Base-by-base conservation (phyloP, 805 yeast species). In the Zygoascus bituminiphila region DNA sequence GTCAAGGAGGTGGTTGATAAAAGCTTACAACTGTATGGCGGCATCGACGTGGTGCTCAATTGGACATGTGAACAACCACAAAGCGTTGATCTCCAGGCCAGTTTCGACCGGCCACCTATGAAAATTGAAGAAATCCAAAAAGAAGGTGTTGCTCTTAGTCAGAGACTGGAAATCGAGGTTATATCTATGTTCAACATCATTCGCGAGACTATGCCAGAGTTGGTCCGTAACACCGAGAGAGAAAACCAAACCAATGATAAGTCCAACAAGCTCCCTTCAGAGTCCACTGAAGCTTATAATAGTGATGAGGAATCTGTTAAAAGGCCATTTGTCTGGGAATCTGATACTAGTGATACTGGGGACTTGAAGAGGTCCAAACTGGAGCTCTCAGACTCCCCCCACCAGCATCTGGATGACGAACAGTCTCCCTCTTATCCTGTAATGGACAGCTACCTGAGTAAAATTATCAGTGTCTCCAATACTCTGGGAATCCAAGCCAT, bases 401-500 rank as follows among this genome's bases (percentile, higher is more conserved):
- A 15, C n/a, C 15, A 29, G 7, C 33, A 29, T 7, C 33, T 4
- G 10, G 33, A 29, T 6, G 10, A 29, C n/a, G 33, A 29, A 5
- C n/a, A 12, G 33, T 29, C 33, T 12, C 33, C 33, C 10, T 12
- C 33, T 2, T 15, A 12, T 29, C 33, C 33, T 29, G 15, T 15
- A 12, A 29, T 29, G 10, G 33, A 29, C n/a, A 29, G n/a, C 33
- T 29, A 29, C 33, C 22, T 36, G 39, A 36, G 39, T 15, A 40
- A 35, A 25, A 35, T 56, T 15, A 35, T 56, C 29, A 43, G 45
- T 22, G 31, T 55, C 12, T 47, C 55, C 4, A 48, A 54, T 6
- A 42, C 57, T 1, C 51, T 64, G 38, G 65, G 62, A 17, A 49
- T 57, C 23, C 45, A 55, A 24, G 66, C 64, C 4, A 57, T 57